Conservation (phyloP, 805 yeast genomes). For the Kuraishia piskuri region DNA sequence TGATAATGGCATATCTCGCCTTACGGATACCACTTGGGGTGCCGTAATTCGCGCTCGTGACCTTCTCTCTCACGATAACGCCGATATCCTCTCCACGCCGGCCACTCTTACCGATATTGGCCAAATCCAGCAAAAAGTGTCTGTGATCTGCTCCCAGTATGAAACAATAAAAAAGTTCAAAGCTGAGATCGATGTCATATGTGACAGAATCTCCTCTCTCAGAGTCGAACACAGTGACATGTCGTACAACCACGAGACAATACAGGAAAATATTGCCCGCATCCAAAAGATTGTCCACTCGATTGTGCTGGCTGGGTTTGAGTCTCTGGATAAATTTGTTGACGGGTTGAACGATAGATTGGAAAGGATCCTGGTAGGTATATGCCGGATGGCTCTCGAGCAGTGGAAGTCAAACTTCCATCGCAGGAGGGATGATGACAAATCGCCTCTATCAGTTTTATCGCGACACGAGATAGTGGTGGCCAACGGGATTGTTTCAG, state of each 20-base stretch:
- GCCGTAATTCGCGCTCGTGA: not conserved
- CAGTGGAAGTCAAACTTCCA: not conserved
- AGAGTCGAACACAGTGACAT: not conserved
- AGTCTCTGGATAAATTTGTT: constrained; percentile 24
- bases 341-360: constrained; percentile 24
- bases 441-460: not conserved
- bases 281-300: constrained; percentile 28
- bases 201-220: not conserved
- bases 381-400: constrained; percentile 14
- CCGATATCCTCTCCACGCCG: not conserved
- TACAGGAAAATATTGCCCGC: constrained; percentile 13
- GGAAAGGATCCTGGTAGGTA: constrained; percentile 14
- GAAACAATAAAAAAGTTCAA: not conserved
- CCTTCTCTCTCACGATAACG: not conserved
- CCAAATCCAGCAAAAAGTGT: not conserved
- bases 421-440: not conserved
- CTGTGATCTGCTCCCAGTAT: not conserved
- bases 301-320: constrained; percentile 26
- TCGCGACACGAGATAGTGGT: constrained; percentile 12
- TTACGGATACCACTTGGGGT: not conserved
- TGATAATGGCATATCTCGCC: not conserved
- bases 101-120: not conserved
- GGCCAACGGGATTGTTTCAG: constrained; percentile 15
- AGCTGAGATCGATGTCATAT: not conserved
- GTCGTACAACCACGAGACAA: not conserved